Percentiles rank a stretch among this genome's conserved stretches.
phyloP scores from a whole-genome alignment of 129 eudicot species.

The Kitagawia praeruptora region DNA sequence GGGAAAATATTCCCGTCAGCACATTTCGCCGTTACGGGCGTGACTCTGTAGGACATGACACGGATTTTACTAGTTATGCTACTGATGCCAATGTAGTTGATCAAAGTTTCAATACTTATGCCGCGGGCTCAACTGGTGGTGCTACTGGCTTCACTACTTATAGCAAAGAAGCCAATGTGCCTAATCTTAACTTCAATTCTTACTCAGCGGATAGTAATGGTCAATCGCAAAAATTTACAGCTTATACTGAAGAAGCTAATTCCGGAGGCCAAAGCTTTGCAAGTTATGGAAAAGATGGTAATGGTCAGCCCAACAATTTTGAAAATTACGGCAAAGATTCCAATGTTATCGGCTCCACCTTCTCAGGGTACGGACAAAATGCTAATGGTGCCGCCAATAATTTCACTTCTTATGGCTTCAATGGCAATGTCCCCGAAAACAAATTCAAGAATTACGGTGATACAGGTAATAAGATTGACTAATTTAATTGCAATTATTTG shows the following conservation, averaged over 20 bases:
- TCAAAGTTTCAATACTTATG: constrained; percentile 66
- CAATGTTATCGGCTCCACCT: constrained; percentile 62
- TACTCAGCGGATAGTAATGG: constrained; percentile 70
- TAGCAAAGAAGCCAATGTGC: constrained; percentile 42
- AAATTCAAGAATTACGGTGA: constrained; percentile 57
- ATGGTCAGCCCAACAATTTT: constrained; percentile 49
- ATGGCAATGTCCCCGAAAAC: constrained; percentile 59
- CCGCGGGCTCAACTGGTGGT: constrained; percentile 75
- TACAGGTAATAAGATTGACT: constrained; percentile 21
- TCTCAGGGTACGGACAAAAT: constrained; percentile 48
- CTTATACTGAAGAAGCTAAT: constrained; percentile 46
- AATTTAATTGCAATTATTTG: not conserved
- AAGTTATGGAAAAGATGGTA: constrained; percentile 68
- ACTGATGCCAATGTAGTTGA: constrained; percentile 51
- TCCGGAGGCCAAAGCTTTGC: constrained; percentile 60
- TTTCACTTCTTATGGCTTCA: constrained; percentile 50
- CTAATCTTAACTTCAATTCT: constrained; percentile 65
- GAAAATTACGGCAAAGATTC: constrained; percentile 49
- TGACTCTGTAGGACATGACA: constrained; percentile 65
- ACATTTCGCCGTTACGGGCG: constrained; percentile 82
- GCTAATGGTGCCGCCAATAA: constrained; percentile 53
- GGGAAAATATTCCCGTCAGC: constrained; percentile 43
- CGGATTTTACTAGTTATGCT: constrained; percentile 56
- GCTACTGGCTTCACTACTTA: constrained; percentile 45
- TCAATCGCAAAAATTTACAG: constrained; percentile 35